These are phyloP conservation scores for Mucor plumbeus DNA, from an alignment of 371 early-diverging fungal species.

Conservation along the genomic window DNA sequence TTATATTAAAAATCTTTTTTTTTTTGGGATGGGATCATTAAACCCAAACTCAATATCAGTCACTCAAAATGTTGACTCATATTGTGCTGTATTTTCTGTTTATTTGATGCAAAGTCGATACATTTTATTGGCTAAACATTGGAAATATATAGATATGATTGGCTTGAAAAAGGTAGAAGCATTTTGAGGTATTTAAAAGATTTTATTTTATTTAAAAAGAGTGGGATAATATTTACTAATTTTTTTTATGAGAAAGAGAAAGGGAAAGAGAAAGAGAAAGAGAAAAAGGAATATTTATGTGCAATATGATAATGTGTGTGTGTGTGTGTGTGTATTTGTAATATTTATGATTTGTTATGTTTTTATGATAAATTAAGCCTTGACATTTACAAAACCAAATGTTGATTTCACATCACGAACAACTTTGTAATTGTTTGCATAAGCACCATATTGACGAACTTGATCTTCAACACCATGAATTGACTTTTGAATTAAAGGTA, in stretches of 20 bases:
- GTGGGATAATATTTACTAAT: background rate
- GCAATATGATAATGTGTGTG: background rate
- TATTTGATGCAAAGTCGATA: background rate
- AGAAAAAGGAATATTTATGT: background rate
- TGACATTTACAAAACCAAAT: conserved; percentile 17
- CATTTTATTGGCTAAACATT: background rate
- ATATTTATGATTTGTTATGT: background rate
- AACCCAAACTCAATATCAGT: background rate
- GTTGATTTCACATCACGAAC: conserved; percentile 24
- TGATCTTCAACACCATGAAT: conserved; percentile 54
- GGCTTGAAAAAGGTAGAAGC: background rate
- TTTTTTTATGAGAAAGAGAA: background rate
- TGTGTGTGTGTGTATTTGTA: background rate
- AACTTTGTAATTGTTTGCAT: conserved; percentile 34
- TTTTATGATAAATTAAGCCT: conserved; percentile 10
- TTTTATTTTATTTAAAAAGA: too few species aligned
- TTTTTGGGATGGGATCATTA: conserved; percentile 1
- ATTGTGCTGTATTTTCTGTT: background rate
- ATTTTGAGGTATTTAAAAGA: too few species aligned
- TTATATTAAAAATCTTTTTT: conserved; percentile 14
- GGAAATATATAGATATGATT: background rate
- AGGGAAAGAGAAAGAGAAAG: background rate
- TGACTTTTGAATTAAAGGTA: conserved; percentile 54
- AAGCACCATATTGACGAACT: conserved; percentile 34
- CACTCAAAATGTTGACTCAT: conserved; percentile 10